Conservation (phyloP, 2,329 filamentous ascomycete genomes). For the Fusarium foetens region DNA sequence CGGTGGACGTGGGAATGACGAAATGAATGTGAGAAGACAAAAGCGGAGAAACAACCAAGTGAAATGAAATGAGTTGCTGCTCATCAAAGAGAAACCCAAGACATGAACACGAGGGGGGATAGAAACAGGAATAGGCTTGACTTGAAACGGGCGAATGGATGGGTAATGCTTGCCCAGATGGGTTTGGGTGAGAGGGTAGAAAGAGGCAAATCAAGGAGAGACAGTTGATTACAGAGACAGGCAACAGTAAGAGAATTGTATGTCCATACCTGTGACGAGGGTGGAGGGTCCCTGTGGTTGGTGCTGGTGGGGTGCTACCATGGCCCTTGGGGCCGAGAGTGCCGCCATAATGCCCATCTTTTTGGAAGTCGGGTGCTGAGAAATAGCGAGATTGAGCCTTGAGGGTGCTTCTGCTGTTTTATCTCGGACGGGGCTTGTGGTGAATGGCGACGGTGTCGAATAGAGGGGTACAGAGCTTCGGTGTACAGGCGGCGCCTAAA, state of each 20-base stretch:
- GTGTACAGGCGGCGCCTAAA: conserved; percentile 37
- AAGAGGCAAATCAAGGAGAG: conserved; percentile 24
- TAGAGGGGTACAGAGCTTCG: conserved; percentile 37
- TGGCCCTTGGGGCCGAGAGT: conserved; percentile 39
- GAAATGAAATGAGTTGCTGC: conserved; percentile 2
- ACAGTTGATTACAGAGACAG: conserved; percentile 27
- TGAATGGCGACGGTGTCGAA: conserved; percentile 21
- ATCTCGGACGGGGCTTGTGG: conserved; percentile 19
- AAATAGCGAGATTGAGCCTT: conserved; percentile 10
- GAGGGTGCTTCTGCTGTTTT: conserved; percentile 30
- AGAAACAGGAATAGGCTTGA: conserved; percentile 7
- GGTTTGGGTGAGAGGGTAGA: conserved; percentile 9
- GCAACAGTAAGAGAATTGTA: conserved; percentile 14
- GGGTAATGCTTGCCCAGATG: conserved; percentile 7
- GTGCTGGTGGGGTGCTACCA: conserved; percentile 40
- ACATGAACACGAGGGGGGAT: conserved; percentile 13
- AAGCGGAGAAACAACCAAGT: conserved; percentile 25
- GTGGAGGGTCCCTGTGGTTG: conserved; percentile 31
- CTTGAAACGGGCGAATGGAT: conserved; percentile 16
- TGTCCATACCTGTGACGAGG: conserved; percentile 42
- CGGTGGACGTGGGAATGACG: conserved; percentile 25
- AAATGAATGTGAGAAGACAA: conserved; percentile 25
- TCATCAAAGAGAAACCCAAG: background rate
- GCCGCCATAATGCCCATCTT: conserved; percentile 38
- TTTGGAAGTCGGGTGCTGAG: conserved; percentile 8